Evolutionary conservation across 164 flowering plant genomes (phyloP), one percentile per base, ranked within the genome.

Genomic region (Aristolochia fimbriata): DNA sequence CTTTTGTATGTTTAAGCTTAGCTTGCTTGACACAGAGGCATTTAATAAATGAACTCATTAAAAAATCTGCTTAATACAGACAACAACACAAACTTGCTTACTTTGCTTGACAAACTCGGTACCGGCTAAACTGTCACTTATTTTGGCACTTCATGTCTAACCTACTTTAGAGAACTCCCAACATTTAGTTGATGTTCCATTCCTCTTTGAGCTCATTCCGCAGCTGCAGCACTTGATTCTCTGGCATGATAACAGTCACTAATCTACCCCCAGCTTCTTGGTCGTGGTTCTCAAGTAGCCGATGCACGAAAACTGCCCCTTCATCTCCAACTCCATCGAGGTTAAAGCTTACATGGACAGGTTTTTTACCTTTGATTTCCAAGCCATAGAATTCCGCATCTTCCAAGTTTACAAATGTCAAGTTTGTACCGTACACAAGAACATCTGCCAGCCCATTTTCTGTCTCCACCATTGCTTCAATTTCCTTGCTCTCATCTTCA

Each of bases 331-430:
- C 80, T 15, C 93, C 92, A 20, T 65, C 76, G 5, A 85, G 51
- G 1, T 22, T 54, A 51, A 77, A 86, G 55, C 72, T 71, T 13
- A 72, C 93, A 22, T 54, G 63, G 56, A 73, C 61, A 0, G 93
- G 83, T 52, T 62, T 80, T 1, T 80, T 52, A 9, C 86, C 91
- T 13, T 74, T 74, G 37, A 80, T 2, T 53, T 84, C 71, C 62
- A 87, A 54, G 49, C 73, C 88, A 60, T 83, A 81, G 30, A 83
- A 47, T 25, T 74, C 62, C 0, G 66, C 79, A 12, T 67, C 87
- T 62, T 78, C 83, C 62, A 83, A 24, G 61, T 86, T 67, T 46
- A 83, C 79, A 48, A 91, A 87, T 4, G 96, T 91, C 75, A 87
- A 55, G 47, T 78, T 82, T 12, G 83, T 77, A 0, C 96, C 97